Base-by-base conservation (phyloP, 1,284 basidiomycete genomes). In the Apiotrichum montevideense region DNA sequence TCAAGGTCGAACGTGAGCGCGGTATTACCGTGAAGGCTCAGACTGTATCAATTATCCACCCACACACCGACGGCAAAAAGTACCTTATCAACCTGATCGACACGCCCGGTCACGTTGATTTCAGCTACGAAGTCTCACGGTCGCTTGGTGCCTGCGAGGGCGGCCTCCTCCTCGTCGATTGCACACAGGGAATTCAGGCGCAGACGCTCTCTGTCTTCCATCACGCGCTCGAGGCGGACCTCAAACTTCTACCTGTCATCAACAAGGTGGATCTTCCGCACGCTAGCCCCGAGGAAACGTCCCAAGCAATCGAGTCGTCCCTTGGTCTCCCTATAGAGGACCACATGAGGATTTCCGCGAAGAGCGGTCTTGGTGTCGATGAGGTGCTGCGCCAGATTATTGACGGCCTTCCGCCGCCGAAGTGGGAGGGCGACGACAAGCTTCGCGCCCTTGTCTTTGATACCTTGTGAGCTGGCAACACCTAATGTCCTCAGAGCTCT, bases 191-290 rank as follows among this genome's bases (percentile, higher is more conserved):
- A 11, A 87, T 99, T 5, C 96, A 99, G 77, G 95, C 96, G 0
- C 96, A 99, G 76, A 92, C 94, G 5, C 86, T 99, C 55, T 95
- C 91, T 0, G 96, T 98, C 5, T 95, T 89, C 67, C 88, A 95
- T 65, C 84, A 89, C 53, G 94, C 94, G 1, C 81, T 82, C 66
- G 89, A 93, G 69, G 82, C 86, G 49, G 85, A 88, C 1, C 78
- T 98, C 21, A 86, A 82, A 40, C 88, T 98, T 54, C 87, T 98
- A 43, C 92, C 95, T 2, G 88, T 97, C 15, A 80, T 98, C 51
- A 98, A 98, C 79, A 98, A 98, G 83, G 90, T 95, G 70, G 92
- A 96, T 75, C 80, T 96, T 47, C 88, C 89, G 29, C 87, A 89
- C 45, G 86, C 93, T 15, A 84, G 88, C 54, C 89, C 90, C 0